phyloP scores from a whole-genome alignment of 306 rosid species.

The Purshia tridentata region DNA sequence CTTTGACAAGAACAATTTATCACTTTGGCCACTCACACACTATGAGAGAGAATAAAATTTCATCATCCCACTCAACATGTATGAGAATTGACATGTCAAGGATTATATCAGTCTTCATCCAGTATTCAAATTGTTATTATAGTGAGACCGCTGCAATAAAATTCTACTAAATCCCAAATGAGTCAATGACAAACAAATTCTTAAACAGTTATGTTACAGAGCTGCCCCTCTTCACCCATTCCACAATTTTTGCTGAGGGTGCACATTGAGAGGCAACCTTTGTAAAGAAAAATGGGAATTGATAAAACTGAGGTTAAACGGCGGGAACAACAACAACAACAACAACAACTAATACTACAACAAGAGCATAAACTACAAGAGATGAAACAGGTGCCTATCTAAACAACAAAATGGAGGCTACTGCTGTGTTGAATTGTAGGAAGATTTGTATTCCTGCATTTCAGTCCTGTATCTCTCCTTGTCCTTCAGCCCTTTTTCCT shows the following conservation, averaged over 20 bases:
- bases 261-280: neutral
- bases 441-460: constrained; percentile 61
- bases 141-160: neutral
- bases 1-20: constrained; percentile 6
- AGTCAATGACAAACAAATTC: neutral
- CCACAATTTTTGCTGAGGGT: neutral
- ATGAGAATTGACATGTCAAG: neutral
- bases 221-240: constrained; percentile 4
- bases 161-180: neutral
- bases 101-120: neutral
- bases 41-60: neutral
- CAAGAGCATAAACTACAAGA: constrained; percentile 4
- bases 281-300: neutral
- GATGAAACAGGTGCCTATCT: constrained; percentile 12
- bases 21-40: constrained; percentile 1
- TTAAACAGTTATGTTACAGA: neutral
- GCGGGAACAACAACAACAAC: neutral
- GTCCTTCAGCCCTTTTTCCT: constrained; percentile 66
- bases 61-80: neutral
- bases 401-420: constrained; percentile 30
- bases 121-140: neutral
- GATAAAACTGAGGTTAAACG: neutral
- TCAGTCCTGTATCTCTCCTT: constrained; percentile 70
- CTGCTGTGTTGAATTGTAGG: constrained; percentile 35
- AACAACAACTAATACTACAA: constrained; percentile 5